Base-by-base conservation (phyloP, 345 rosid genomes). In the Rhodomyrtus tomentosa region DNA sequence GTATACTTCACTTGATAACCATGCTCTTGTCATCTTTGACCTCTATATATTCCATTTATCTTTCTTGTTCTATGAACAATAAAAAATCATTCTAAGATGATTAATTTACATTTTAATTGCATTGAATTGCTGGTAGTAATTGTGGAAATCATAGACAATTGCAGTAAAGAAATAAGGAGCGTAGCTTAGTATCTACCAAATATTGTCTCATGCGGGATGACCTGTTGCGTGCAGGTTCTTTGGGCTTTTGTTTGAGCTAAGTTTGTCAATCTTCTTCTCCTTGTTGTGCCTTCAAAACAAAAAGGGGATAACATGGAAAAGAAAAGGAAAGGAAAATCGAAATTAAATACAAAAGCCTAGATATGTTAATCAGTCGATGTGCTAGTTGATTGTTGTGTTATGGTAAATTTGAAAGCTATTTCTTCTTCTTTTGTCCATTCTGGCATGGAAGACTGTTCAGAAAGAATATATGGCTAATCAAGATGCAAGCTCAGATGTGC, bases 351-450 rank as follows among this genome's bases (percentile, higher is more conserved):
- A 68, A 68, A 36, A 68, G 79, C 79, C 45, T 68, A 68, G 79
- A 36, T 68, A 68, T 68, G 45, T 6, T 68, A 68, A 36, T 68
- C 6, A 3, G 79, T 68, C 36, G 45, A 68, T 68, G 16, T 16
- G 36, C 10, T 12, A 68, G 14, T 68, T 68, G 79, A 32, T 68
- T 68, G 24, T 86, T 21, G 81, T 74, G 25, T 92, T 90, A 88
- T 36, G 80, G 87, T 84, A 87, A 74, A 59, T 80, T 8, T 25
- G 52, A 50, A 74, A 73, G n/a, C 11, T 40, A 38, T 52, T 40
- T 53, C 59, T 36, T 55, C 50, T 50, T 73, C 45, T 62, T 51
- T 74, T 38, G 29, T 18, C 72, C 68, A 50, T 10, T 72, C 48
- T 51, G 50, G 62, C 32, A 74, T 74, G 52, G 48, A 55, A 84